Evolutionary conservation across 1,284 basidiomycete genomes (phyloP).

Genomic region (Ustilago vetiveriae): DNA sequence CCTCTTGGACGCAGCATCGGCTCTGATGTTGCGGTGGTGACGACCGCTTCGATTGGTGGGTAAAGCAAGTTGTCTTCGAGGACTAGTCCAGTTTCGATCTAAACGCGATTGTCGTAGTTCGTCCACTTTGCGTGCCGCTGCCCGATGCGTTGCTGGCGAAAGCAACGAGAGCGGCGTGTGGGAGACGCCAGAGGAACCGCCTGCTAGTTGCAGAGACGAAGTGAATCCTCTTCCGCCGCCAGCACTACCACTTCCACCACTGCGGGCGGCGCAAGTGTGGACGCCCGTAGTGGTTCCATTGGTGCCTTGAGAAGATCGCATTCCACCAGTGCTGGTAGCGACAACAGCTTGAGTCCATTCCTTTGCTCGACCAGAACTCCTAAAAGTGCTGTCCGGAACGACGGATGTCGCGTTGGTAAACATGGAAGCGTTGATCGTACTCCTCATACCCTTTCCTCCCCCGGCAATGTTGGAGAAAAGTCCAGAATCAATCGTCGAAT

Average conservation of each 20-base stretch:
- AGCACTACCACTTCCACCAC: too few species aligned
- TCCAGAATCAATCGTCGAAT: constrained; percentile 8
- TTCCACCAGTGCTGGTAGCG: too few species aligned
- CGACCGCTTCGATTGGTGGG: too few species aligned
- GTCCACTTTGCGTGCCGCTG: constrained; percentile 22
- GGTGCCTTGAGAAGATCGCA: too few species aligned
- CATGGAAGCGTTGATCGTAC: constrained; percentile 23
- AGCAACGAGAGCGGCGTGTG: constrained; percentile 43
- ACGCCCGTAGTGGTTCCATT: too few species aligned
- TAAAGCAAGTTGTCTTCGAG: constrained; percentile 1
- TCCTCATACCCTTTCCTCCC: not conserved
- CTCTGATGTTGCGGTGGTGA: too few species aligned
- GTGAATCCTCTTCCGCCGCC: too few species aligned
- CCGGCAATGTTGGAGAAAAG: not conserved
- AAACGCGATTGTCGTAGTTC: constrained; percentile 20
- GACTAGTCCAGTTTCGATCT: constrained; percentile 29
- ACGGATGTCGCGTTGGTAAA: constrained; percentile 24
- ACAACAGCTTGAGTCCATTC: too few species aligned
- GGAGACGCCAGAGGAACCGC: constrained; percentile 32
- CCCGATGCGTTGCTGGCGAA: constrained; percentile 30
- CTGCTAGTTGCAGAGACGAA: constrained; percentile 12
- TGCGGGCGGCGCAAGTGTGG: too few species aligned
- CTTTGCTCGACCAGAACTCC: too few species aligned
- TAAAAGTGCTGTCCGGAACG: constrained; percentile 2
- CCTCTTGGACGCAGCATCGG: too few species aligned